A percentile compares a stretch with the other conserved stretches of the same genome.
These are phyloP conservation scores for Mycena latifolia DNA, from an alignment of 768 basidiomycete genomes.

Conservation along the genomic window DNA sequence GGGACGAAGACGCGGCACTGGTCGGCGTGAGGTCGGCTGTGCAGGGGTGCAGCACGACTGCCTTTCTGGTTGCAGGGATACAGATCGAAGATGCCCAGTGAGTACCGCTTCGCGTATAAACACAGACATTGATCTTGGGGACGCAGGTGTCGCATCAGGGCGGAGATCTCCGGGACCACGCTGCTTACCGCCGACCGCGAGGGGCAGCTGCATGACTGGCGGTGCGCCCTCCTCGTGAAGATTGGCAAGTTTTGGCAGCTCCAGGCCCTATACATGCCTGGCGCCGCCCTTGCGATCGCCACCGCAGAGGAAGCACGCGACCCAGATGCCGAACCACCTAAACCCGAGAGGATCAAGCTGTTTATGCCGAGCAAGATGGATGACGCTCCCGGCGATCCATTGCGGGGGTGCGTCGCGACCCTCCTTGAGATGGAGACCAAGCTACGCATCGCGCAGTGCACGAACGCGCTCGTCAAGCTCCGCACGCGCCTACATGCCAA, in stretches of 20 bases:
- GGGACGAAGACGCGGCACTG: background rate
- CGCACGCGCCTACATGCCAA: background rate
- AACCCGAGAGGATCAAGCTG: background rate
- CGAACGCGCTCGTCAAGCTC: background rate
- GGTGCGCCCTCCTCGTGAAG: background rate
- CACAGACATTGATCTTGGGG: too few relatives aligned
- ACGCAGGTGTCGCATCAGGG: slow-evolving; percentile 2
- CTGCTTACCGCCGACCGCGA: slow-evolving; percentile 8
- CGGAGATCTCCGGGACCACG: background rate
- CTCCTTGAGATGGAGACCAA: background rate
- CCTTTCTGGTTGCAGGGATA: slow-evolving; percentile 20
- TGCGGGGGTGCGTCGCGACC: background rate
- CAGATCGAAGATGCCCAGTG: slow-evolving; percentile 33
- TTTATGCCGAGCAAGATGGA: slow-evolving; percentile 11
- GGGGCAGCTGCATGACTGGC: slow-evolving; percentile 6
- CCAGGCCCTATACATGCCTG: slow-evolving; percentile 4
- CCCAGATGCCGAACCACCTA: background rate
- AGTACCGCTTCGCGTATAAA: background rate
- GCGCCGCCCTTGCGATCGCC: background rate
- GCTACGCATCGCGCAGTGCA: background rate
- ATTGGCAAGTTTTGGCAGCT: background rate
- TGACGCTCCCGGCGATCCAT: background rate
- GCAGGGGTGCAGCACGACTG: background rate
- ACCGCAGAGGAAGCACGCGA: background rate
- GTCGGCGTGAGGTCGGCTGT: background rate